phyloP scores from a whole-genome alignment of 805 yeast genomes.

The Metschnikowia arizonensis region DNA sequence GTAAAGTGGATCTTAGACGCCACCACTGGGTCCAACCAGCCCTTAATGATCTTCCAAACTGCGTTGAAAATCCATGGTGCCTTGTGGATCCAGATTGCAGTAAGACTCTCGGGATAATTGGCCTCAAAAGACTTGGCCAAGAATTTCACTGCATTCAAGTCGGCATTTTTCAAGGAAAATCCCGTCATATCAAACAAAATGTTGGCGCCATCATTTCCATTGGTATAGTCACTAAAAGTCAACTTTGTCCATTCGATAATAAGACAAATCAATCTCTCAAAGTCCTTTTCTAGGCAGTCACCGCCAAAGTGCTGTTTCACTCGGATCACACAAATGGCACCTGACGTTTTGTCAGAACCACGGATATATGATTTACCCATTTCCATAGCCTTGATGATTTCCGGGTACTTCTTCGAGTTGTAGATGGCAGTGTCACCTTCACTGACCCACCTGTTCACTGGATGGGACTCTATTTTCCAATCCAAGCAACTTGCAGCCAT shows the following conservation, averaged over 20 bases:
- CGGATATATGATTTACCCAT: conserved; percentile 17
- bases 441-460: conserved; percentile 22
- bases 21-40: conserved; percentile 96
- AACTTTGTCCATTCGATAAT: conserved; percentile 43
- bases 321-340: conserved; percentile 18
- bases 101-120: conserved; percentile 92
- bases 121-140: conserved; percentile 89
- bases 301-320: conserved; percentile 22
- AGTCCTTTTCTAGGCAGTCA: conserved; percentile 23
- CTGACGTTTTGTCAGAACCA: conserved; percentile 16
- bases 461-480: conserved; percentile 19
- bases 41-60: conserved; percentile 87
- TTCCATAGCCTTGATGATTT: conserved; percentile 16
- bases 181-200: conserved; percentile 86
- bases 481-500: conserved; percentile 17
- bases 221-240: conserved; percentile 10
- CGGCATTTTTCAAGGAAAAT: conserved; percentile 89
- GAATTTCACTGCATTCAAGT: conserved; percentile 84
- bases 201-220: conserved; percentile 27
- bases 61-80: conserved; percentile 98
- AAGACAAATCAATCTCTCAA: conserved; percentile 18
- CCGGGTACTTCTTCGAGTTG: conserved; percentile 14
- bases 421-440: conserved; percentile 16
- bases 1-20: conserved; percentile 88
- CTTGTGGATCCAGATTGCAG: conserved; percentile 76